Evolutionary conservation across 2,329 filamentous ascomycete genomes (phyloP).

Genomic region (Sarocladium strictum): DNA sequence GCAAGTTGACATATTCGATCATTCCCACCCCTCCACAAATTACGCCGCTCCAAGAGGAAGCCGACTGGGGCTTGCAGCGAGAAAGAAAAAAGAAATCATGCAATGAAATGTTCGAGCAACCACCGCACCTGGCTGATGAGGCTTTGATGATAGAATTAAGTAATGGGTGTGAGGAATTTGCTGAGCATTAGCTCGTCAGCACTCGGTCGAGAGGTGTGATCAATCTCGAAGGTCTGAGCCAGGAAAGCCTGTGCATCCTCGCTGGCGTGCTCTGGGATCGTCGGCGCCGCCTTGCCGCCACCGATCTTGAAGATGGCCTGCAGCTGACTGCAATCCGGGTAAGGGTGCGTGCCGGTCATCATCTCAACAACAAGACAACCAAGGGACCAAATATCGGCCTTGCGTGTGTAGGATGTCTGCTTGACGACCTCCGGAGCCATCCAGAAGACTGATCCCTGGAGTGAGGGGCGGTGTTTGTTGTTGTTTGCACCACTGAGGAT

Average conservation of each 20-base stretch:
- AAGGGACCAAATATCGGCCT: constrained; percentile 97
- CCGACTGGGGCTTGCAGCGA: neutral
- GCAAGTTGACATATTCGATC: neutral
- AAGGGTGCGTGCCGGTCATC: constrained; percentile 95
- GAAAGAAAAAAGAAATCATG: neutral
- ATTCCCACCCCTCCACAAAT: neutral
- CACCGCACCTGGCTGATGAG: neutral
- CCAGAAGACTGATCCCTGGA: constrained; percentile 98
- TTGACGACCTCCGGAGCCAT: constrained; percentile 99
- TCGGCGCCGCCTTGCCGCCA: constrained; percentile 77
- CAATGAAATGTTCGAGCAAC: neutral
- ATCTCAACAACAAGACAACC: constrained; percentile 97
- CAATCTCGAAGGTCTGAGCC: constrained; percentile 86
- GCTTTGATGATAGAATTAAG: constrained; percentile 17
- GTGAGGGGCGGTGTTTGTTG: constrained; percentile 66
- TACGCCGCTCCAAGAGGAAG: neutral
- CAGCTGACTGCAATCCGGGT: constrained; percentile 93
- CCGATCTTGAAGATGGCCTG: constrained; percentile 99
- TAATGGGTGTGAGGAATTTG: constrained; percentile 72
- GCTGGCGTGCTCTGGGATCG: constrained; percentile 80
- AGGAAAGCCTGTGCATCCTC: constrained; percentile 80
- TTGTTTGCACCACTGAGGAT: constrained; percentile 65
- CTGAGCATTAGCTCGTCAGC: constrained; percentile 85
- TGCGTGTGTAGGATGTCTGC: constrained; percentile 95
- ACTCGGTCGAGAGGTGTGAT: constrained; percentile 85